Base-by-base conservation (phyloP, 495 filamentous ascomycete species). In the Penicillium pulvis region DNA sequence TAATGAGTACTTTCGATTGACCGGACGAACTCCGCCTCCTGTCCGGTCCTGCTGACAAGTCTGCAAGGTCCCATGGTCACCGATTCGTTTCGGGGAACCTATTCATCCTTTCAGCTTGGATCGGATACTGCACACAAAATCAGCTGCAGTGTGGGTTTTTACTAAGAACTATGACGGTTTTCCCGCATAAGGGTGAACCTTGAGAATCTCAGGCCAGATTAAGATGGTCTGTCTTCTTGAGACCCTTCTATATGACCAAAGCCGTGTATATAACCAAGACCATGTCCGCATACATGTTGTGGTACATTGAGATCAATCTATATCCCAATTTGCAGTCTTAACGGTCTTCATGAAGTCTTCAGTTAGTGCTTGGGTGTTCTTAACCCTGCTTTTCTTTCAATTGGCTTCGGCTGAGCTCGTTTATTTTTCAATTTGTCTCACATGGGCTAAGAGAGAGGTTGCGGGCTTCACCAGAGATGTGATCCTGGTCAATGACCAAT, bases 401-500 rank as follows among this genome's bases (percentile, higher is more conserved):
- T 65, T 59, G 65, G 59, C 36, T 3, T 39, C 46, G 26, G 62
- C 64, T 2, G 59, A 58, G 10, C 63, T 59, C 4, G 67, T 76
- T 6, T 64, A 68, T 23, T 77, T 75, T 53, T 55, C 73, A 11
- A 50, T 74, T 26, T 61, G 59, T 24, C 46, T 76, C 42, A 74
- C 72, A 10, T 76, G 69, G 67, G 65, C 67, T 4, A 61, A 70
- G 35, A 45, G 48, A 16, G 60, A 63, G 3, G 61, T 71, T 23
- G 72, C 74, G 14, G 74, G 74, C 14, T 46, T 64, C 7, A 51
- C 62, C n/a, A 68, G 82, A 44, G 64, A 78, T n/a, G 69, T 83
- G 2, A 79, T 88, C 9, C 75, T 85, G 9, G 80, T 81, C 47
- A 89, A 89, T 71, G 82, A 80, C 2, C 81, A 84, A 20, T 83